A percentile compares a stretch with the other conserved stretches of the same genome.
phyloP scores from a whole-genome alignment of 768 basidiomycete species.

The Inosperma sp. region DNA sequence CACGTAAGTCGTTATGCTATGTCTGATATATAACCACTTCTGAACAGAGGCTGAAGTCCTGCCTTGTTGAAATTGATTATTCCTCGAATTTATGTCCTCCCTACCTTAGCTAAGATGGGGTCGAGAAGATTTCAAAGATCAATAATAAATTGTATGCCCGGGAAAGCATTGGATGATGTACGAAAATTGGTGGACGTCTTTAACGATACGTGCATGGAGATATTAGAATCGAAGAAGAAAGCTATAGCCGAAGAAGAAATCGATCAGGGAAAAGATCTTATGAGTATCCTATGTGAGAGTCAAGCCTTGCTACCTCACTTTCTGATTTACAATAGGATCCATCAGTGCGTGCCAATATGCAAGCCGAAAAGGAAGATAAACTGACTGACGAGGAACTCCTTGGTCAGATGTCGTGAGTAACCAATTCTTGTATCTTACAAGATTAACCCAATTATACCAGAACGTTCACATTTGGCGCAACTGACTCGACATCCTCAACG shows the following conservation, averaged over 20 bases:
- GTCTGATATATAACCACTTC: not conserved
- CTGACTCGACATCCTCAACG: constrained; percentile 23
- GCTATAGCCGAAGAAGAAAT: constrained; percentile 32
- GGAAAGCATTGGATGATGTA: constrained; percentile 26
- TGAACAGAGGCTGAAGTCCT: not conserved
- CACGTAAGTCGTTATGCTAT: constrained; percentile 21
- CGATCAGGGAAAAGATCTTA: constrained; percentile 42
- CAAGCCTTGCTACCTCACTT: not conserved
- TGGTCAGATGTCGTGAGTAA: constrained; percentile 32
- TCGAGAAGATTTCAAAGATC: constrained; percentile 30
- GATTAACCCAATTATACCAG: constrained; percentile 14
- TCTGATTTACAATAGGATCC: not conserved
- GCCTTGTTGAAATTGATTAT: not conserved
- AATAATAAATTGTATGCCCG: constrained; percentile 31
- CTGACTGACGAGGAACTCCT: constrained; percentile 37
- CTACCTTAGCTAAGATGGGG: constrained; percentile 24
- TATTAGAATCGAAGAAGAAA: constrained; percentile 35
- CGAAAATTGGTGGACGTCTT: constrained; percentile 33
- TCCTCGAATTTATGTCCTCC: constrained; percentile 11
- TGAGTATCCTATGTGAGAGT: constrained; percentile 42
- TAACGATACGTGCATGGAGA: constrained; percentile 31
- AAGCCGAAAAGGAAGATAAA: constrained; percentile 28
- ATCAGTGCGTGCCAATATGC: constrained; percentile 39
- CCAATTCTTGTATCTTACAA: not conserved
- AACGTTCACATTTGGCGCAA: constrained; percentile 23